Conservation (phyloP, 2,329 filamentous ascomycete genomes). For the Cercospora beticola region DNA sequence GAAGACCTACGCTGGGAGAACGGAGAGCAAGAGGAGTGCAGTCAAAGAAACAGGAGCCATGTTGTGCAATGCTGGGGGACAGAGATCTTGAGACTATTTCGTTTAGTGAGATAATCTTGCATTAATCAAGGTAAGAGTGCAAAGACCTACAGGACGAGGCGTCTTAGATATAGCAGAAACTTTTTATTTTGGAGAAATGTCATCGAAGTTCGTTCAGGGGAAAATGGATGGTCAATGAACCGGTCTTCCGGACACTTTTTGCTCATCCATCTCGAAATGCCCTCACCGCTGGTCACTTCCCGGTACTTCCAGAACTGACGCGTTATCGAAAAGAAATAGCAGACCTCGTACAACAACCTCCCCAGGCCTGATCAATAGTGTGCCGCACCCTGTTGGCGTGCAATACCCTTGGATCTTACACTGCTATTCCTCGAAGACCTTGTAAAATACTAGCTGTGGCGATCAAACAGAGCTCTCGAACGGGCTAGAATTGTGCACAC, state of each 20-base stretch:
- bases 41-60: background rate
- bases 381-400: too few relatives aligned
- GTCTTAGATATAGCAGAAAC: background rate
- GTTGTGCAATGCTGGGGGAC: background rate
- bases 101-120: background rate
- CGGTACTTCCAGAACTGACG: background rate
- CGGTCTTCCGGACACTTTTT: background rate
- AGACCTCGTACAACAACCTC: background rate
- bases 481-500: too few relatives aligned
- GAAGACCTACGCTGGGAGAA: background rate
- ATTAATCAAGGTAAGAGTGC: background rate
- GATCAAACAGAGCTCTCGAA: too few relatives aligned
- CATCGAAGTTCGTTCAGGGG: background rate
- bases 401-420: too few relatives aligned
- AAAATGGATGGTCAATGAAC: background rate
- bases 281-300: background rate
- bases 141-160: background rate
- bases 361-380: too few relatives aligned
- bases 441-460: too few relatives aligned
- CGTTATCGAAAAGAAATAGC: background rate
- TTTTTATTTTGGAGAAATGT: background rate
- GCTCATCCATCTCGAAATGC: background rate
- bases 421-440: too few relatives aligned
- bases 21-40: background rate
- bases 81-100: background rate